phyloP scores from a whole-genome alignment of 2,329 filamentous ascomycete species.

The Penicillium aurantiogriseum region DNA sequence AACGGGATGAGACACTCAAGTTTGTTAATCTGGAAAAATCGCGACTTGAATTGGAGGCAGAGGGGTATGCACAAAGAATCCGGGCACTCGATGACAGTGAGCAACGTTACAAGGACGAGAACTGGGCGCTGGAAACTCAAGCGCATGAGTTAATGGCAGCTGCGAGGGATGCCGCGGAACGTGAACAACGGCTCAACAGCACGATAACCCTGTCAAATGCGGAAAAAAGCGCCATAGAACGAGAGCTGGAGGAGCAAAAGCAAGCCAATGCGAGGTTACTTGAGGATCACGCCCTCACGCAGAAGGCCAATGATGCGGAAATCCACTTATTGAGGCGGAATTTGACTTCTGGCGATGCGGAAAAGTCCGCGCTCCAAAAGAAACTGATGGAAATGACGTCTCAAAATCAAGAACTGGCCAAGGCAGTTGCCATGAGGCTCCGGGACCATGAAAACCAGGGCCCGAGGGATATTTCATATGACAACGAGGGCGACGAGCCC shows the following conservation, averaged over 20 bases:
- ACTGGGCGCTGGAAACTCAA: conserved; percentile 94
- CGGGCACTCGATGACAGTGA: conserved; percentile 88
- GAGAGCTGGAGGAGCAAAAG: conserved; percentile 88
- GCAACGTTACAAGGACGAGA: conserved; percentile 95
- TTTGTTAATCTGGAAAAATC: conserved; percentile 71
- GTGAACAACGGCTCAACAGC: conserved; percentile 77
- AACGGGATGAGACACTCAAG: conserved; percentile 84
- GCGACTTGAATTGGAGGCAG: conserved; percentile 76
- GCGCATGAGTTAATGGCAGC: conserved; percentile 76
- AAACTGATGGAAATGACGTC: conserved; percentile 83
- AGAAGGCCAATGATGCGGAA: conserved; percentile 87
- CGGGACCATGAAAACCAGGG: conserved; percentile 65
- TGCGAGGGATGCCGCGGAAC: conserved; percentile 73
- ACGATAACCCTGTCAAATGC: conserved; percentile 66
- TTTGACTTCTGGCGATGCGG: conserved; percentile 72
- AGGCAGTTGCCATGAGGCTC: conserved; percentile 73
- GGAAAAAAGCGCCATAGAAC: conserved; percentile 75
- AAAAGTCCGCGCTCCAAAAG: conserved; percentile 73
- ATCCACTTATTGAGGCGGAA: conserved; percentile 79
- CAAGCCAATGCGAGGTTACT: conserved; percentile 71
- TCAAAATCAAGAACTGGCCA: conserved; percentile 89
- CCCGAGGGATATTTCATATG: conserved; percentile 58
- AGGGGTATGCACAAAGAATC: conserved; percentile 75
- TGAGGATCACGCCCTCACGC: conserved; percentile 73
- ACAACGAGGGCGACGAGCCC: conserved; percentile 63